Base-by-base conservation (phyloP, 139 green algal species). In the Tetraselmis chui region DNA sequence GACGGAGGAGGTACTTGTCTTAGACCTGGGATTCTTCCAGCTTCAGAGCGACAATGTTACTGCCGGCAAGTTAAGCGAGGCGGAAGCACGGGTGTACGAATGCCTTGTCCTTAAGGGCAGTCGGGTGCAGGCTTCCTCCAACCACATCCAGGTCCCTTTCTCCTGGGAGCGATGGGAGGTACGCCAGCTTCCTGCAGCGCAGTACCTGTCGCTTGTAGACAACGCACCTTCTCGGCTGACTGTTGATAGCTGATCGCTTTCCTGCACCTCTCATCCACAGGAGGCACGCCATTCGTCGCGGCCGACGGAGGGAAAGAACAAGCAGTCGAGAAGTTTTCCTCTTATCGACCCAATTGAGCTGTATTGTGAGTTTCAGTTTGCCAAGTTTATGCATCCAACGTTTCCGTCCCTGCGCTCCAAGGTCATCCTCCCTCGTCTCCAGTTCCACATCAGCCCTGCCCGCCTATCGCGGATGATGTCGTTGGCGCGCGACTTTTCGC, bases 51-150 rank as follows among this genome's bases (percentile, higher is more conserved):
- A 94, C 79, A 82, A 59, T 22, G 59, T 31, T 18, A 30, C 76
- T 1, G 30, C 75, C 1, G 59, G 30, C 26, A 81, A 27, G 18
- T 85, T 94, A n/a, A 83, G 84, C 27, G n/a, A 80, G 0, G 87
- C 95, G 59, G 90, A 96, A 84, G 90, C 89, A 0, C 88, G 87
- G 0, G 83, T 98, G 24, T 98, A 98, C 83, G 90, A 96, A 79
- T 92, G 89, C 81, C 91, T 94, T 76, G 28, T 77, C 29, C n/a
- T 89, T 1, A 78, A 83, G 32, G 84, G 58, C 29, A 86, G 67
- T 23, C 81, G 86, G 58, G 86, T 87, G 45, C 45, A 67, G 18
- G 45, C 45, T 18, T 67, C 45, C 18, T 67, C 18, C 45, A 67
- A 67, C 18, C 45, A 25, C 45, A 67, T 67, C 45, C 45, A 67